Evolutionary conservation across 129 eudicot genomes (phyloP).

Genomic region (Lonicera japonica): DNA sequence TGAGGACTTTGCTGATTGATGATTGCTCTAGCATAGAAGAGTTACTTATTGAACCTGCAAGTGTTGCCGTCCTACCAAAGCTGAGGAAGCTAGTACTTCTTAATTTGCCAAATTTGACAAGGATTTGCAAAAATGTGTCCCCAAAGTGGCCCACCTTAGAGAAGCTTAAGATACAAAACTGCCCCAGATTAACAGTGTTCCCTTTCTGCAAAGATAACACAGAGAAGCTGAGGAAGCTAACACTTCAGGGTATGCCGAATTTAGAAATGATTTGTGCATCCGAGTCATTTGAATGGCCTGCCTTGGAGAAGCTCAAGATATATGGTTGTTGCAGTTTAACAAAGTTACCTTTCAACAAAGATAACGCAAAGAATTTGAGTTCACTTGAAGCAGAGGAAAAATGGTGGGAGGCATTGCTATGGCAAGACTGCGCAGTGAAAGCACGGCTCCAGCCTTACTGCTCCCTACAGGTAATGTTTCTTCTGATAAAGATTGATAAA

Average conservation of each 20-base stretch:
- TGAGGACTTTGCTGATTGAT: conserved; percentile 16
- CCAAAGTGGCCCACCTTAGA: too few species aligned
- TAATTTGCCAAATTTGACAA: too few species aligned
- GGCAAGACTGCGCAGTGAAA: not conserved
- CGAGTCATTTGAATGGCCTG: conserved; percentile 22
- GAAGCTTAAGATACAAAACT: too few species aligned
- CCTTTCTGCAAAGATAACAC: too few species aligned
- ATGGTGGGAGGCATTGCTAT: conserved; percentile 3
- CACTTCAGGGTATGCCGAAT: conserved; percentile 17
- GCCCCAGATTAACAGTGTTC: too few species aligned
- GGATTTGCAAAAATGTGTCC: too few species aligned
- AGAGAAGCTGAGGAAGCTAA: not conserved
- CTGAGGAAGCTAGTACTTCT: conserved; percentile 2
- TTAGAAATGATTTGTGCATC: conserved; percentile 4
- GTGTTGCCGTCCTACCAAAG: conserved; percentile 12
- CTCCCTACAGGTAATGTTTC: not conserved
- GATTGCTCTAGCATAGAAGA: conserved; percentile 12
- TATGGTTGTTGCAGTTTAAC: conserved; percentile 10
- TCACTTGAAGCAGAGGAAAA: conserved; percentile 11
- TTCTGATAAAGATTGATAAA: too few species aligned
- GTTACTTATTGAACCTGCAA: conserved; percentile 3
- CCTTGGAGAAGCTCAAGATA: conserved; percentile 18
- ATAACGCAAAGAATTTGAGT: conserved; percentile 8
- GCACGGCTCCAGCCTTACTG: not conserved
- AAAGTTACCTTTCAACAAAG: conserved; percentile 17